Evolutionary conservation across 257 asterid species (phyloP), one percentile per base, ranked within the genome.

Genomic region (Solanum etuberosum): DNA sequence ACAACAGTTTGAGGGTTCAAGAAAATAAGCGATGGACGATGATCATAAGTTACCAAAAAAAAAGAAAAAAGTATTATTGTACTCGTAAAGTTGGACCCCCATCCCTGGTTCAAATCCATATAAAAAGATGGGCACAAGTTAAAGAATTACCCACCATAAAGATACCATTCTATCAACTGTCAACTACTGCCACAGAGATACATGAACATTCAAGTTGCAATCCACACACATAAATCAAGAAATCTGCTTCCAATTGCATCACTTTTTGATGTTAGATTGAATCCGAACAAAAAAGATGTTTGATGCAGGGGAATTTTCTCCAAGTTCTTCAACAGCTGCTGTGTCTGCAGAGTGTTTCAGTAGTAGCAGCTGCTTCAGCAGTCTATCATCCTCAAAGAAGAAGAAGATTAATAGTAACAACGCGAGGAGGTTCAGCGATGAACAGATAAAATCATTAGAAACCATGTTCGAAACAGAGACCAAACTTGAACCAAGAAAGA

Each of bases 371-470:
- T 18, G 59, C 74, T 51, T 70, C 46, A 78, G 85, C 29, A 80
- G 42, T 31, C 40, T 29, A 18, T 51, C 85, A 29, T 48, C 43
- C 42, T 46, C 83, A 46, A 89, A 86, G 92, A 92, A 77, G 85
- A 80, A 80, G 67, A 20, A 16, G 11, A 80, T 18, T 3, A 89
- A 85, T 9, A 25, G 38, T 86, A 81, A 70, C 83, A 93, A 89
- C 63, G 87, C 86, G 88, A 88, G 89, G 61, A 87, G 95, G 82
- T 94, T 94, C 85, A 94, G 88, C 74, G 93, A 92, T 51, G 93
- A 93, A 0, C 97, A 94, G 63, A 91, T 92, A 9, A 92, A 90
- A 59, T 86, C 88, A 2, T 42, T 94, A 20, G 97, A 94, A 76
- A 88, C 87, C 16, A 92, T 89, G 54, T 93, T 94, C 86, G 91